Conservation (phyloP, 257 asterid genomes). For the Rehmannia glutinosa region DNA sequence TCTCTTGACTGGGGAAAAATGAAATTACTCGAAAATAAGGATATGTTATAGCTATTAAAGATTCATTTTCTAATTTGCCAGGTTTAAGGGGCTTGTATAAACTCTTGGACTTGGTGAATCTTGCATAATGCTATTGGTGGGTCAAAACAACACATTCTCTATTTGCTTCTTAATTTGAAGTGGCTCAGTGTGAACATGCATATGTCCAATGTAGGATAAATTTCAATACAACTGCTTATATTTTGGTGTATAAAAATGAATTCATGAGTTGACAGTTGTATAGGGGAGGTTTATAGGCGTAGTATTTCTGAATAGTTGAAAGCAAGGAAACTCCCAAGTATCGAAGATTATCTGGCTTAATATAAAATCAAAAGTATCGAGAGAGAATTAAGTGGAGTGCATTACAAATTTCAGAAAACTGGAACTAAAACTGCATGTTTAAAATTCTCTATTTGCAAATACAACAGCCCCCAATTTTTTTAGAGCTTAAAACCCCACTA, state of each 20-base stretch:
- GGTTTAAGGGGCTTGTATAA: conserved; percentile 1
- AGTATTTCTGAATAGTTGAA: neutral
- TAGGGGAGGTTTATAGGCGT: neutral
- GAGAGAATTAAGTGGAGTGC: neutral
- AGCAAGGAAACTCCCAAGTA: neutral
- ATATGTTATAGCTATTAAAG: conserved; percentile 2
- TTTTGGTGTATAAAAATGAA: conserved; percentile 3
- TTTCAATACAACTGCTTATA: neutral
- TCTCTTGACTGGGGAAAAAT: conserved; percentile 69
- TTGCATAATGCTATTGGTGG: neutral
- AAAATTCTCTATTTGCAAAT: neutral
- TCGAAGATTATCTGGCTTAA: neutral
- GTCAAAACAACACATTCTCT: neutral
- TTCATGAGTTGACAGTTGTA: neutral
- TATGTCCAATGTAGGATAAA: neutral
- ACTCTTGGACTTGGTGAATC: neutral
- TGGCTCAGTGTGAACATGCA: neutral
- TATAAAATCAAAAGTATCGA: neutral
- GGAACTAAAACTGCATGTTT: neutral
- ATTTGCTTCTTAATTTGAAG: neutral
- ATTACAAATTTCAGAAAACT: neutral
- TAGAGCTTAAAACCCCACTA: neutral
- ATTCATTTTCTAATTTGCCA: neutral
- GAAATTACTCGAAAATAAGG: conserved; percentile 17
- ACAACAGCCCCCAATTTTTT: neutral